These are phyloP conservation scores for Cladobotryum mycophilum DNA, from an alignment of 2,329 filamentous ascomycete genomes.

Conservation along the genomic window DNA sequence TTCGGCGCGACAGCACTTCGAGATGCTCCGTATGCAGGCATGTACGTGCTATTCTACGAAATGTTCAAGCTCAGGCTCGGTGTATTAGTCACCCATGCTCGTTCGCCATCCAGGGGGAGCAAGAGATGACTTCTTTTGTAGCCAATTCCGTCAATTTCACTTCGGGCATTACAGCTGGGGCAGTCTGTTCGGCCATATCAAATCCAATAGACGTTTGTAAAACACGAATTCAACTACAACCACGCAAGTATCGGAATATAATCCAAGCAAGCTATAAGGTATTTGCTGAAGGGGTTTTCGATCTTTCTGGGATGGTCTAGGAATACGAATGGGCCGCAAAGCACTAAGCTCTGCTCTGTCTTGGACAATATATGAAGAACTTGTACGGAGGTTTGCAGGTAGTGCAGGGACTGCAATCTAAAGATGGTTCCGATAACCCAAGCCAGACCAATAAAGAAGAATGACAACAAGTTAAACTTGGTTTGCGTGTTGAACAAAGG, in stretches of 20 bases:
- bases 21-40: constrained; percentile 92
- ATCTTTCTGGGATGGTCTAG: constrained; percentile 80
- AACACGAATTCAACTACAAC: constrained; percentile 87
- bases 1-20: constrained; percentile 90
- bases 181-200: constrained; percentile 77
- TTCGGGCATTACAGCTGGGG: constrained; percentile 74
- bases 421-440: neutral
- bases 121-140: constrained; percentile 24
- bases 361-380: constrained; percentile 95
- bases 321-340: constrained; percentile 81
- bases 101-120: constrained; percentile 12
- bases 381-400: constrained; percentile 56
- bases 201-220: constrained; percentile 98
- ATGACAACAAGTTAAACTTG: no score
- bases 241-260: constrained; percentile 75
- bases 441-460: no score
- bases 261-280: constrained; percentile 69
- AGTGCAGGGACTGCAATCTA: constrained; percentile 1
- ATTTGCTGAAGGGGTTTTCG: constrained; percentile 69
- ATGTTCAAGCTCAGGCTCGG: constrained; percentile 61
- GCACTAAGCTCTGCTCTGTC: constrained; percentile 89
- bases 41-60: constrained; percentile 95
- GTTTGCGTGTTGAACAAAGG: neutral
- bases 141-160: constrained; percentile 73
- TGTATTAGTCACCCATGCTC: constrained; percentile 15